phyloP scores from a whole-genome alignment of 352 stramenopile species.

The Globisporangium megalacanthum region DNA sequence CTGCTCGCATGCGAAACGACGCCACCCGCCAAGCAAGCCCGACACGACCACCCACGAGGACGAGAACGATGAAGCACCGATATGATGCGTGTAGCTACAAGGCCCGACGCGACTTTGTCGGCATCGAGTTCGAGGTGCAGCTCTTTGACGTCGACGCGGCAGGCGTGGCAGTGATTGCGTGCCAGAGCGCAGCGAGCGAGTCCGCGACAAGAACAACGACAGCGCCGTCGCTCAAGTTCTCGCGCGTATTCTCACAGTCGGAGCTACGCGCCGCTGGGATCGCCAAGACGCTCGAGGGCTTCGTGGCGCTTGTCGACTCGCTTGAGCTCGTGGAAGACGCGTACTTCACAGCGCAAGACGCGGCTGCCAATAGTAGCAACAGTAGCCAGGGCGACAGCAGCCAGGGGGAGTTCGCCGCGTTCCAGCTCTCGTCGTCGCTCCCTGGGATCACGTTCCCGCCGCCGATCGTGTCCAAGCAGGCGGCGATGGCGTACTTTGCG shows the following conservation, averaged over 20 bases:
- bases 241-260: constrained; percentile 43
- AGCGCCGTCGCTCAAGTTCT: constrained; percentile 52
- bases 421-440: constrained; percentile 62
- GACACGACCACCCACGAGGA: not conserved
- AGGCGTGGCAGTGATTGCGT: constrained; percentile 51
- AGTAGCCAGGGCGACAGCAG: constrained; percentile 20
- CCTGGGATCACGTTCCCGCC: constrained; percentile 44
- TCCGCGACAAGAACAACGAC: too few relatives aligned
- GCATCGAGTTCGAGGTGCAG: constrained; percentile 60
- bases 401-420: constrained; percentile 35
- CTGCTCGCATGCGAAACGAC: not conserved
- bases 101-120: constrained; percentile 50
- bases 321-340: constrained; percentile 63
- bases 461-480: constrained; percentile 48
- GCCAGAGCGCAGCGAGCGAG: constrained; percentile 23
- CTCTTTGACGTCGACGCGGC: constrained; percentile 70
- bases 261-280: constrained; percentile 48
- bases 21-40: not conserved
- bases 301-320: constrained; percentile 52
- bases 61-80: constrained; percentile 8
- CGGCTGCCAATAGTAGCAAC: constrained; percentile 7
- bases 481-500: constrained; percentile 59
- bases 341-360: constrained; percentile 53
- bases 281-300: constrained; percentile 53
- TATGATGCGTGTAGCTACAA: constrained; percentile 62